A percentile compares a stretch with the other conserved stretches of the same genome.
Evolutionary conservation across 2,329 filamentous ascomycete species (phyloP).

Genomic region (Colletotrichum eleusines): DNA sequence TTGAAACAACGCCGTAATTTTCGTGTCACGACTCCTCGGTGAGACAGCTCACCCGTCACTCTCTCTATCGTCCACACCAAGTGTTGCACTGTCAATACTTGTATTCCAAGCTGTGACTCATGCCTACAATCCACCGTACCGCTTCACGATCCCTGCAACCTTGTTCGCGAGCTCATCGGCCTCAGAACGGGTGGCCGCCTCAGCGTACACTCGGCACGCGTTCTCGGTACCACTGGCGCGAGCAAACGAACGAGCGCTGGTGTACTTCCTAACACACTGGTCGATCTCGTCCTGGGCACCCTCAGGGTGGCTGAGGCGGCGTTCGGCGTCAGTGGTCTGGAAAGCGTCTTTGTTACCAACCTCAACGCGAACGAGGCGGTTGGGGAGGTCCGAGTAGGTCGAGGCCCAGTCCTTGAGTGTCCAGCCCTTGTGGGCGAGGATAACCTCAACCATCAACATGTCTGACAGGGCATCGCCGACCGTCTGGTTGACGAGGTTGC

Average conservation of each 20-base stretch:
- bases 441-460: constrained; percentile 94
- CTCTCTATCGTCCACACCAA: neutral
- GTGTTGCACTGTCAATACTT: neutral
- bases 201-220: constrained; percentile 94
- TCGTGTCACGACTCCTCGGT: neutral
- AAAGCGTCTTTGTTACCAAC: constrained; percentile 91
- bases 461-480: constrained; percentile 97
- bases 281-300: constrained; percentile 91
- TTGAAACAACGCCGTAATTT: constrained; percentile 19
- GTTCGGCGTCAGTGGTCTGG: constrained; percentile 91
- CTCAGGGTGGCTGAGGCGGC: constrained; percentile 82
- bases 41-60: neutral
- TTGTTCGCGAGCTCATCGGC: constrained; percentile 91
- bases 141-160: constrained; percentile 81
- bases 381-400: constrained; percentile 94
- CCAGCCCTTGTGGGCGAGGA: constrained; percentile 96
- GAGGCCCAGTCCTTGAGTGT: constrained; percentile 89
- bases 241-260: constrained; percentile 89
- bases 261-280: constrained; percentile 88
- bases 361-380: constrained; percentile 92
- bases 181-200: constrained; percentile 89
- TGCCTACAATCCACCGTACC: constrained; percentile 57
- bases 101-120: neutral
- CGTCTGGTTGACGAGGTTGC: constrained; percentile 96
- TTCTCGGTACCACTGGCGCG: constrained; percentile 96